phyloP scores from a whole-genome alignment of 352 stramenopile species.

The Hyaloperonospora arabidopsidis region DNA sequence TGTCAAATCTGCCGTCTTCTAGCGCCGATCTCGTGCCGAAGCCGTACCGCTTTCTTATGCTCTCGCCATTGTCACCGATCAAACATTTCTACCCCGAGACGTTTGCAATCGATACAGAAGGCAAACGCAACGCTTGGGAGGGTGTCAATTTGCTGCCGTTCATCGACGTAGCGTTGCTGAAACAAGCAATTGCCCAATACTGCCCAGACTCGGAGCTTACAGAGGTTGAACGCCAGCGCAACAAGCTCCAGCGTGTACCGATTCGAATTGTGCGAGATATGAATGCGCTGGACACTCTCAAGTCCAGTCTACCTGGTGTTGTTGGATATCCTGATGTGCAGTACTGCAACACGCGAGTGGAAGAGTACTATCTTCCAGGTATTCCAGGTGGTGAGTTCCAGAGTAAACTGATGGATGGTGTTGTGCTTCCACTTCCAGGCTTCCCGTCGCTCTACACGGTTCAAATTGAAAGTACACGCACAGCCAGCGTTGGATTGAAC shows the following conservation, averaged over 20 bases:
- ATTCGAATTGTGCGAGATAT: constrained; percentile 86
- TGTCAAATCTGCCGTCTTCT: constrained; percentile 93
- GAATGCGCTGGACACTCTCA: constrained; percentile 53
- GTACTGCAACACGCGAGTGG: constrained; percentile 56
- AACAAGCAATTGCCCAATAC: constrained; percentile 87
- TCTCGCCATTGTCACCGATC: constrained; percentile 91
- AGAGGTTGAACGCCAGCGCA: constrained; percentile 84
- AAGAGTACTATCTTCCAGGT: constrained; percentile 43
- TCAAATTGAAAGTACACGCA: constrained; percentile 39
- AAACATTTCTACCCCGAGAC: constrained; percentile 90
- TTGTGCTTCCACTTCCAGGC: constrained; percentile 62
- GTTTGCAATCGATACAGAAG: constrained; percentile 83
- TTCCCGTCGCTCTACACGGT: constrained; percentile 74
- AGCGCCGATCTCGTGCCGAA: constrained; percentile 93
- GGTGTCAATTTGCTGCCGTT: constrained; percentile 98
- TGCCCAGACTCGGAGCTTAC: constrained; percentile 89
- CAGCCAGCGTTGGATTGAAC: constrained; percentile 84
- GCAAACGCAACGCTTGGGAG: constrained; percentile 96
- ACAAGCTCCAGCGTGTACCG: constrained; percentile 62
- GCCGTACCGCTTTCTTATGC: constrained; percentile 93
- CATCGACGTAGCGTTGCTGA: constrained; percentile 91
- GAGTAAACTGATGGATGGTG: constrained; percentile 63
- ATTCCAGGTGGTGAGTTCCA: constrained; percentile 61
- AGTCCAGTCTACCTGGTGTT: constrained; percentile 54
- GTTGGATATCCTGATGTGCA: constrained; percentile 56